A percentile compares a stretch with the other conserved stretches of the same genome.
phyloP scores from a whole-genome alignment of 2,329 filamentous ascomycete genomes.

The Lithohypha guttulata region DNA sequence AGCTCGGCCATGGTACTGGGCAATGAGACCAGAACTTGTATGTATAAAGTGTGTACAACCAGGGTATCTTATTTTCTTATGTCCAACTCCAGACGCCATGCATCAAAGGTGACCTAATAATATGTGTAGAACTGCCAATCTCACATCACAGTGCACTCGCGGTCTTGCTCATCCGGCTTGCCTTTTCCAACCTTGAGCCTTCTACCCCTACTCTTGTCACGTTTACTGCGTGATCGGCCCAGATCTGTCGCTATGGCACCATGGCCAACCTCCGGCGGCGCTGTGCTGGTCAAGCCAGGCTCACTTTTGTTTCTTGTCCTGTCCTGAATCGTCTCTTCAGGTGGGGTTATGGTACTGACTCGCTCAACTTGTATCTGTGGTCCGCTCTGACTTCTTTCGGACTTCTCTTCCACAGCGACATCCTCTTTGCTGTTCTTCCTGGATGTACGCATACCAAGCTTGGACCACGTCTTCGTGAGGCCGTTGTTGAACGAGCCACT shows the following conservation, averaged over 20 bases:
- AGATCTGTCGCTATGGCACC: constrained; percentile 25
- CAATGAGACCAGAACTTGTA: too few species aligned
- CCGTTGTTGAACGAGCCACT: constrained; percentile 6
- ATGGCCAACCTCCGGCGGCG: too few species aligned
- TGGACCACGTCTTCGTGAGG: constrained; percentile 6
- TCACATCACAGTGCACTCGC: constrained; percentile 36
- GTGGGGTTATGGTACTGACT: background rate
- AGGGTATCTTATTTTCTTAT: too few species aligned
- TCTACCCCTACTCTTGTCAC: constrained; percentile 26
- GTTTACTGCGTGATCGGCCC: constrained; percentile 15
- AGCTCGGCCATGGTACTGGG: too few species aligned
- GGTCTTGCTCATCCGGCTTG: constrained; percentile 27
- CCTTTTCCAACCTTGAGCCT: constrained; percentile 17
- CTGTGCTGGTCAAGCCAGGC: background rate
- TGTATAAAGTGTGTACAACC: too few species aligned
- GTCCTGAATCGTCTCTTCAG: background rate
- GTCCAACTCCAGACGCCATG: too few species aligned
- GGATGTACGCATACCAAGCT: constrained; percentile 7
- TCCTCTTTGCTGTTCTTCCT: constrained; percentile 9
- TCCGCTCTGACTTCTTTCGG: constrained; percentile 20
- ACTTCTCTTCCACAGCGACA: constrained; percentile 10
- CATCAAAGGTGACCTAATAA: too few species aligned
- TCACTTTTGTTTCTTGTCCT: constrained; percentile 1
- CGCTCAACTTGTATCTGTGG: constrained; percentile 15
- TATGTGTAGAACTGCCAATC: too few species aligned